Base-by-base conservation (phyloP, 306 rosid genomes). In the Argentina anserina region DNA sequence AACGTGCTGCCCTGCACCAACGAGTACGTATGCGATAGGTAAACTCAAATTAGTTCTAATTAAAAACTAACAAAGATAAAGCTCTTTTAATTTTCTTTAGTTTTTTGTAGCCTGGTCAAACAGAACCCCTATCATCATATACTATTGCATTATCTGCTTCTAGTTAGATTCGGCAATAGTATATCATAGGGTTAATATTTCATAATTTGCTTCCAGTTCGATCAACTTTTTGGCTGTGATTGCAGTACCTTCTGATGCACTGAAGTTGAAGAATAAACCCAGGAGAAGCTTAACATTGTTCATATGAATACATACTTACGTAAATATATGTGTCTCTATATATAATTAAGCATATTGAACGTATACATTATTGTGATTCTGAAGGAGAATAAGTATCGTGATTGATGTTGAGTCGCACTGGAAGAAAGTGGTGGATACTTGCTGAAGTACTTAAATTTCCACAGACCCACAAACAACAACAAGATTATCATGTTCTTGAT, bases 1-100 rank as follows among this genome's bases (percentile, higher is more conserved):
- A 70, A 70, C 65, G 74, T 70, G 64, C 74, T 52, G 36, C 26
- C 59, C 36, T 25, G 65, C 65, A 36, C 21, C 49, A 70, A 52
- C 36, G 47, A 3, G 45, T 49, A n/a, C 33, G 61, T 53, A 36
- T 21, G 36, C 5, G 17, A 37, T 28, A 52, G 65, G n/a, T 14
- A 53, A 70, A 52, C 63, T 34, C 23, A 25, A 43, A 14, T 59
- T 21, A 15, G 60, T 46, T 46, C 20, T 20, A 20, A 46, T 41
- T 25, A 18, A 15, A 47, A 31, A 50, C 5, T 7, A 49, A 21
- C 21, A 3, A 69, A 21, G 34, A 69, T 49, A 18, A 33, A 34
- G 13, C 73, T 47, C 26, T n/a, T n/a, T n/a, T n/a, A n/a, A 45
- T 29, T 11, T 45, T 67, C 56, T 67, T 68, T 29, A 3, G 9